phyloP scores from a whole-genome alignment of 2,329 filamentous ascomycete genomes.

The Ophiostoma perfectum region DNA sequence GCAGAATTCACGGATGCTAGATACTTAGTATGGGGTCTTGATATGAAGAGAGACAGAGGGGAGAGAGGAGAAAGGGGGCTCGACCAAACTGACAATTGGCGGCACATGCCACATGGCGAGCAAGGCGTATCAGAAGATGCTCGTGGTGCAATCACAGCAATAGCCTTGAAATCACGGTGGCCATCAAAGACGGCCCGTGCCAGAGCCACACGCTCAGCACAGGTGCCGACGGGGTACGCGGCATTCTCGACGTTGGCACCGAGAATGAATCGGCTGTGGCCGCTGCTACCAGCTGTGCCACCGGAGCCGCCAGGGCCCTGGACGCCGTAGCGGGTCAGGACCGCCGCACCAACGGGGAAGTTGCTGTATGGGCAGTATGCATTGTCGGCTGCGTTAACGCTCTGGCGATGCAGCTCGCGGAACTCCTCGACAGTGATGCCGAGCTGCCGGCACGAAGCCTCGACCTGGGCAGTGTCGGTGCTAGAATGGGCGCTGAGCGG shows the following conservation, averaged over 20 bases:
- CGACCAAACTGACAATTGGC: slow-evolving; percentile 66
- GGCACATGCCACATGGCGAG: slow-evolving; percentile 90
- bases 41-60: background rate
- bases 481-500: slow-evolving; percentile 28
- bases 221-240: slow-evolving; percentile 87
- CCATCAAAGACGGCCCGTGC: slow-evolving; percentile 67
- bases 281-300: slow-evolving; percentile 24
- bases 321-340: slow-evolving; percentile 51
- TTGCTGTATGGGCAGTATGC: slow-evolving; percentile 93
- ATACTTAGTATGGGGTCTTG: background rate
- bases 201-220: slow-evolving; percentile 87
- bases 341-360: slow-evolving; percentile 81
- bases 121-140: slow-evolving; percentile 43
- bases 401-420: slow-evolving; percentile 54
- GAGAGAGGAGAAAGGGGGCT: too few relatives aligned
- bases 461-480: slow-evolving; percentile 28
- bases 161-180: slow-evolving; percentile 59
- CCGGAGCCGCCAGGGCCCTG: slow-evolving; percentile 11
- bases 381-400: slow-evolving; percentile 64
- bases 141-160: slow-evolving; percentile 82
- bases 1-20: slow-evolving; percentile 71
- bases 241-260: slow-evolving; percentile 95
- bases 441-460: slow-evolving; percentile 36
- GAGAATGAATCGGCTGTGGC: slow-evolving; percentile 40
- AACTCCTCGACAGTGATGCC: slow-evolving; percentile 60